Conservation (phyloP, 306 rosid genomes). For the Geum urbanum region DNA sequence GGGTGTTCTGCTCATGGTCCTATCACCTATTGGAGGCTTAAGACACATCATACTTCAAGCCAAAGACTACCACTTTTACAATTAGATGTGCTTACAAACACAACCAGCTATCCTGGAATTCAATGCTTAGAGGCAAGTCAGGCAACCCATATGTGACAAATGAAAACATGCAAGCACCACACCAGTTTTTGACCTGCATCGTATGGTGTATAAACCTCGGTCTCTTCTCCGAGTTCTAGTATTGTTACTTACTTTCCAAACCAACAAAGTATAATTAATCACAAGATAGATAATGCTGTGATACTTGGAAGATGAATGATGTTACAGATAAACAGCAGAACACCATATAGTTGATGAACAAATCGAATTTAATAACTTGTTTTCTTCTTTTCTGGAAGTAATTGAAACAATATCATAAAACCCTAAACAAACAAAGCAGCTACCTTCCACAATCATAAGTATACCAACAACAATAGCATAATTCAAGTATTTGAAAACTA, state of each 20-base stretch:
- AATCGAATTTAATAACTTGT: too few relatives aligned
- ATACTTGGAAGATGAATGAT: background rate
- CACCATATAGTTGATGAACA: too few relatives aligned
- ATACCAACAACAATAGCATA: background rate
- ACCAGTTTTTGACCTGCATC: background rate
- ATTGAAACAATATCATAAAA: background rate
- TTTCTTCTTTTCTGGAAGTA: background rate
- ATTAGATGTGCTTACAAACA: background rate
- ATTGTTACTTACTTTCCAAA: background rate
- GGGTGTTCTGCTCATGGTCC: conserved; percentile 53
- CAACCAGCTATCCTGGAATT: background rate
- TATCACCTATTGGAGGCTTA: conserved; percentile 67
- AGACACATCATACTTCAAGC: conserved; percentile 51
- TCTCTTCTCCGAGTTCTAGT: background rate
- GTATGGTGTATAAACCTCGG: background rate
- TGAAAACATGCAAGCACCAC: background rate
- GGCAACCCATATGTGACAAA: background rate
- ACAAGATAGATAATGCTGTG: background rate
- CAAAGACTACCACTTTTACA: conserved; percentile 49
- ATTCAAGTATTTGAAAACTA: background rate
- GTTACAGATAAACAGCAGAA: background rate
- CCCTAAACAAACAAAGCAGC: background rate
- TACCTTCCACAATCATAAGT: background rate
- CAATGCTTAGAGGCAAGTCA: background rate
- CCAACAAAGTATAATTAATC: background rate